Conservation (phyloP, 1,139 yeast species). For the Suhomyces maxii region DNA sequence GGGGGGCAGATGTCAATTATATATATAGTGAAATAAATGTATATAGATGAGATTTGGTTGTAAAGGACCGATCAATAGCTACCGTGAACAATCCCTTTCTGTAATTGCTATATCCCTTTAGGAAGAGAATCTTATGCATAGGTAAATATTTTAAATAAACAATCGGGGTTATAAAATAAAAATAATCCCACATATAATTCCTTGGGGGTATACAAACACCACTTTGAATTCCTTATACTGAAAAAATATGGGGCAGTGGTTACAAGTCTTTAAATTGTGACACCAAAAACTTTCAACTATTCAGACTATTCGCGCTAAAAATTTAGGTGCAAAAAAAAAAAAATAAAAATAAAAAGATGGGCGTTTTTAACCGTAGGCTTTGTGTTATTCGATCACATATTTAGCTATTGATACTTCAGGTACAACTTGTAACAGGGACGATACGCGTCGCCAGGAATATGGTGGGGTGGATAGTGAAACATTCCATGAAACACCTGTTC, state of each 20-base stretch:
- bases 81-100: slow-evolving; percentile 2
- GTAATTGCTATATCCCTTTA: slow-evolving; percentile 5
- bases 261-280: neutral
- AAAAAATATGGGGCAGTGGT: neutral
- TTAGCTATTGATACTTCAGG: neutral
- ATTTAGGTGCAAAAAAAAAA: slow-evolving; percentile 3
- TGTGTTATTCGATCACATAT: neutral
- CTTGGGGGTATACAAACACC: no score
- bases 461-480: neutral
- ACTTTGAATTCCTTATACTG: no score
- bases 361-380: no score
- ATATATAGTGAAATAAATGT: slow-evolving; percentile 1
- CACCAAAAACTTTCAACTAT: neutral
- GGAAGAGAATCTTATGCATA: slow-evolving; percentile 1
- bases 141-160: neutral
- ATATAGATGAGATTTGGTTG: neutral
- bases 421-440: slow-evolving; percentile 1
- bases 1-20: neutral
- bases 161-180: neutral
- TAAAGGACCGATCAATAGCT: neutral
- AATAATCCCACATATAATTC: neutral
- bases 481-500: neutral
- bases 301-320: neutral
- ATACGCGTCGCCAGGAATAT: neutral
- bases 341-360: no score